These are phyloP conservation scores for Ascochyta fabae DNA, from an alignment of 2,329 filamentous ascomycete genomes.

Conservation along the genomic window DNA sequence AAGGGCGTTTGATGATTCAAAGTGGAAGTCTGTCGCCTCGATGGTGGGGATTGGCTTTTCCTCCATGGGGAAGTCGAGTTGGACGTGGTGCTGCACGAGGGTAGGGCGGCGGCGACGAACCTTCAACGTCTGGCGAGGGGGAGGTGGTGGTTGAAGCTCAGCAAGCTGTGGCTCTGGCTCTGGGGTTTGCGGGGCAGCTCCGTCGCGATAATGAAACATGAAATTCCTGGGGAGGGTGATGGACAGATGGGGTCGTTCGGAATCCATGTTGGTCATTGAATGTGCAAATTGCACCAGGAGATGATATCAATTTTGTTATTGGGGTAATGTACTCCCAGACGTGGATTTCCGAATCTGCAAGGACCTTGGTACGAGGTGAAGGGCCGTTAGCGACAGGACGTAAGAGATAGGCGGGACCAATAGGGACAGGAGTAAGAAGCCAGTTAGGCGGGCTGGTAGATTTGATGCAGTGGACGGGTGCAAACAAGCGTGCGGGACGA, in stretches of 20 bases:
- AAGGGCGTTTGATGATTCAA: slow-evolving; percentile 34
- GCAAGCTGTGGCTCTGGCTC: slow-evolving; percentile 50
- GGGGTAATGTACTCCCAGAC: slow-evolving; percentile 14
- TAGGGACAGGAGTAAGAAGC: slow-evolving; percentile 16
- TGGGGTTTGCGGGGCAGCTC: slow-evolving; percentile 53
- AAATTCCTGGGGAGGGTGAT: slow-evolving; percentile 59
- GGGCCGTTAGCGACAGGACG: slow-evolving; percentile 22
- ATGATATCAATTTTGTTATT: slow-evolving; percentile 17
- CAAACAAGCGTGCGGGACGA: slow-evolving; percentile 40
- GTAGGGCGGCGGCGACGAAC: slow-evolving; percentile 55
- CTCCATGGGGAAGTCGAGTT: slow-evolving; percentile 35
- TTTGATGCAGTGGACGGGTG: slow-evolving; percentile 27
- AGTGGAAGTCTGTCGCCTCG: slow-evolving; percentile 53
- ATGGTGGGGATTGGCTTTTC: slow-evolving; percentile 56
- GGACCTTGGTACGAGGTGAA: slow-evolving; percentile 25
- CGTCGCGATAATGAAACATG: slow-evolving; percentile 57
- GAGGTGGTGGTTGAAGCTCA: slow-evolving; percentile 51
- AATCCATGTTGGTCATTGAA: slow-evolving; percentile 43
- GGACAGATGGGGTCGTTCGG: slow-evolving; percentile 54
- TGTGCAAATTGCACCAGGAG: slow-evolving; percentile 1
- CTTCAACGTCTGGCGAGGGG: slow-evolving; percentile 56
- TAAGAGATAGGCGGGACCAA: slow-evolving; percentile 20
- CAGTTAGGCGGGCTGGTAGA: slow-evolving; percentile 32
- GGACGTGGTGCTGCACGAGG: slow-evolving; percentile 33
- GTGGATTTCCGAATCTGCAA: slow-evolving; percentile 34